Evolutionary conservation across 2,329 filamentous ascomycete genomes (phyloP), one percentile per base, ranked within the genome.

Genomic region (Calonectria henricotiae): DNA sequence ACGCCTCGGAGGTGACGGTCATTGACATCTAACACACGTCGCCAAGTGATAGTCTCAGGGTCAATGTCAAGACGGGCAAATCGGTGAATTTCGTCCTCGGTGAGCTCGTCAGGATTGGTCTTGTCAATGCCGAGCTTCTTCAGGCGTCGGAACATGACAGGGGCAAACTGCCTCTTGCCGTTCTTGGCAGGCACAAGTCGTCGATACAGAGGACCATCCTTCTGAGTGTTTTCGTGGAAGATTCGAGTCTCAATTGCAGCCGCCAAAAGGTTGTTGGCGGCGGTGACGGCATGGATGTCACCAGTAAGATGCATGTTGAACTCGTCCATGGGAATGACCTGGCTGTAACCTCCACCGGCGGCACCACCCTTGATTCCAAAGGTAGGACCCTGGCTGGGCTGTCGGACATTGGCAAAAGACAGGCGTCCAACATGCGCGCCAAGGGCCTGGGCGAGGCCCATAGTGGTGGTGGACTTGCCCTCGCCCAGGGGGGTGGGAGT

Each of bases 241-340:
- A 99, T 98, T 77, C 96, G 92, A 1, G 96, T 98, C 81, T 99
- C 96, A 73, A 99, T 97, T 41, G 96, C 96, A 65, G 96, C 96
- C 51, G 96, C 96, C 49, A 99, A 89, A 68, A 99, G 88, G 84
- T 99, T 99, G 89, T 98, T 99, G 43, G 96, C 96, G 32, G 96
- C 96, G 64, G 95, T 95, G 79, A 99, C 96, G 74, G 96, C 96
- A 82, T 99, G 96, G 68, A 99, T 98, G 81, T 99, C 96, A 78
- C 96, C 96, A 66, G 96, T 99, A 79, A 99, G 86, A 83, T 99
- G 96, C 80, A 99, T 87, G 85, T 99, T 99, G 87, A 99, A 99
- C 83, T 99, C 96, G 78, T 99, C 96, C 96, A 99, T 99, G 69
- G 96, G 96, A 78, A 99, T 98, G 80, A 99, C 96, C 83, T 99